These are phyloP conservation scores for Mycena rosella DNA, from an alignment of 768 basidiomycete genomes.

Conservation along the genomic window DNA sequence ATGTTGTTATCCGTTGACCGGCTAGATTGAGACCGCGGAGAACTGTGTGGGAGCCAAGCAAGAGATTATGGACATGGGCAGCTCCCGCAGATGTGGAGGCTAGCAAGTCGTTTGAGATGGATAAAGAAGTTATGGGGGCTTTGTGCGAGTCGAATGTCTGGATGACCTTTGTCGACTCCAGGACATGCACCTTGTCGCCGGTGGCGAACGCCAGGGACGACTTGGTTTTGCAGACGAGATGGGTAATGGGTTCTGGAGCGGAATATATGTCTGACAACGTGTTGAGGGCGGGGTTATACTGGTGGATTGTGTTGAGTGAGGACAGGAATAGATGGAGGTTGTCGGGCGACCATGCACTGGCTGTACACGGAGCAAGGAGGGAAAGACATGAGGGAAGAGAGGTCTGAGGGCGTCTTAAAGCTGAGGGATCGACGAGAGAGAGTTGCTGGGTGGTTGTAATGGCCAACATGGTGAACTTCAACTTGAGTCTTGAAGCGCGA, in stretches of 20 bases:
- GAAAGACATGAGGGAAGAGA: conserved; percentile 55
- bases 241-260: conserved; percentile 46
- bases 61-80: conserved; percentile 72
- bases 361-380: conserved; percentile 49
- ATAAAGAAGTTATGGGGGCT: conserved; percentile 61
- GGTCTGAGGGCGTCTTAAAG: conserved; percentile 60
- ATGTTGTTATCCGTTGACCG: conserved; percentile 56
- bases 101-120: conserved; percentile 74
- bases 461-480: conserved; percentile 61
- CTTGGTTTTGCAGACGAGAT: conserved; percentile 51
- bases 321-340: conserved; percentile 68
- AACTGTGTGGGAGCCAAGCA: conserved; percentile 63
- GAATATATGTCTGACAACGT: conserved; percentile 59
- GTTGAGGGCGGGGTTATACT: conserved; percentile 64
- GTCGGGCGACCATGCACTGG: conserved; percentile 70
- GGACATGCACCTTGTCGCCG: conserved; percentile 59
- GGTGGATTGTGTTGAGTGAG: conserved; percentile 59
- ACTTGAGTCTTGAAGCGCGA: not conserved
- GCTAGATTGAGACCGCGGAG: conserved; percentile 65
- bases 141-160: conserved; percentile 69
- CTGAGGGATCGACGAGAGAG: conserved; percentile 59
- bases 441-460: conserved; percentile 63
- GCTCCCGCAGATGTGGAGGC: conserved; percentile 66
- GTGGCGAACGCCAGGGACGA: conserved; percentile 62
- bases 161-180: conserved; percentile 63